phyloP scores from a whole-genome alignment of 2,329 filamentous ascomycete genomes.

The Aureobasidium melanogenum region DNA sequence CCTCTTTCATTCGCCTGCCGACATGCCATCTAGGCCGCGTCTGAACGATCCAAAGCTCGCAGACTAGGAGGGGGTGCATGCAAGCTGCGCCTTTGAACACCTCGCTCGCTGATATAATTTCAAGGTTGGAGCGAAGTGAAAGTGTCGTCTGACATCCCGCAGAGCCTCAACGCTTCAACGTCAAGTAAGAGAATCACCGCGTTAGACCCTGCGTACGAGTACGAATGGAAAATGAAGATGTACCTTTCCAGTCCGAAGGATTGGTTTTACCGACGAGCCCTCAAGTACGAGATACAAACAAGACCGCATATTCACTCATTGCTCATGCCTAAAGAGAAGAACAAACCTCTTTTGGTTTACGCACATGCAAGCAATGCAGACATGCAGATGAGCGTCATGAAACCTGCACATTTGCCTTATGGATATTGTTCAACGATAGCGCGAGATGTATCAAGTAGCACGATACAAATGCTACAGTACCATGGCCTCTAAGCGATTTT shows the following conservation, averaged over 20 bases:
- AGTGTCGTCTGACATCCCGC: background rate
- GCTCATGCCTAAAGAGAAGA: background rate
- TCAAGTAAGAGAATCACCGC: background rate
- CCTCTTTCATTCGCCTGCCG: background rate
- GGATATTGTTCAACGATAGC: background rate
- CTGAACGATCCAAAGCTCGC: background rate
- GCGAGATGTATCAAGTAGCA: background rate
- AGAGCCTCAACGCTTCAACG: background rate
- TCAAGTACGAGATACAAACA: background rate
- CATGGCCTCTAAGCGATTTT: conserved; percentile 4
- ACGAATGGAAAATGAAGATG: background rate
- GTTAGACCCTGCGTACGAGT: background rate
- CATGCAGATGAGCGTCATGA: conserved; percentile 1
- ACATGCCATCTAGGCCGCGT: background rate
- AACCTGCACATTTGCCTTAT: background rate
- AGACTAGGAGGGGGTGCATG: background rate
- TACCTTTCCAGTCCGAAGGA: background rate
- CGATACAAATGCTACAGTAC: conserved; percentile 8
- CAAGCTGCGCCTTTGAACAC: background rate
- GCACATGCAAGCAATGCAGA: conserved; percentile 7
- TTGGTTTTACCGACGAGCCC: background rate
- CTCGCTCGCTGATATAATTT: background rate
- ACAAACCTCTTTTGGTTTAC: background rate
- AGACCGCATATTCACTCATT: background rate
- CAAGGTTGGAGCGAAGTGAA: background rate